Evolutionary conservation across 2,329 filamentous ascomycete genomes (phyloP).

Genomic region (Stromatinia cepivora): DNA sequence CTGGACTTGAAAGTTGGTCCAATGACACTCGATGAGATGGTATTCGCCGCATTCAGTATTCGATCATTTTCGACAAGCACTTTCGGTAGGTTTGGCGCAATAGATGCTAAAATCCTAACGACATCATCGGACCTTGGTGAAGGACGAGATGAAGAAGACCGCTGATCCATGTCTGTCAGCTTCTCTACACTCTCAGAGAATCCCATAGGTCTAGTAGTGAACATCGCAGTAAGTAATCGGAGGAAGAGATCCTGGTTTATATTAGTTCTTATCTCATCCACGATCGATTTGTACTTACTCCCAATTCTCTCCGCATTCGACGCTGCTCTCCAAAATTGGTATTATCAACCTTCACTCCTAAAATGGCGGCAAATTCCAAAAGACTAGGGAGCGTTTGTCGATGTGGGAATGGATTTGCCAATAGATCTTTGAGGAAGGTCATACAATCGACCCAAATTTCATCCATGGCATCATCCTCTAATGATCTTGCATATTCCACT

Average conservation of each 20-base stretch:
- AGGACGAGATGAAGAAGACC: constrained; percentile 31
- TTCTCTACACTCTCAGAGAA: constrained; percentile 57
- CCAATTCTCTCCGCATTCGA: constrained; percentile 86
- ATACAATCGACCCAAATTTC: constrained; percentile 98
- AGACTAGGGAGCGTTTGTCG: constrained; percentile 83
- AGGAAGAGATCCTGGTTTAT: constrained; percentile 75
- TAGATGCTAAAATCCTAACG: constrained; percentile 73
- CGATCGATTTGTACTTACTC: constrained; percentile 56
- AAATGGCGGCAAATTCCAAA: constrained; percentile 82
- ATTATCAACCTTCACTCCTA: constrained; percentile 95
- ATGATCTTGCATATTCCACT: constrained; percentile 82
- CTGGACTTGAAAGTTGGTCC: constrained; percentile 81
- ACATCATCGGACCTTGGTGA: constrained; percentile 66
- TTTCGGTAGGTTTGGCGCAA: constrained; percentile 77
- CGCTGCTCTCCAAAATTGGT: constrained; percentile 95
- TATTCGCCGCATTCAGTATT: constrained; percentile 72
- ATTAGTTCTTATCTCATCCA: constrained; percentile 2
- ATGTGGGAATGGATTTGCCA: constrained; percentile 93
- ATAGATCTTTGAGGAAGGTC: constrained; percentile 82
- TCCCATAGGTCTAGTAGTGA: constrained; percentile 80
- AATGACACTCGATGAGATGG: constrained; percentile 81
- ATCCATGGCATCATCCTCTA: constrained; percentile 97
- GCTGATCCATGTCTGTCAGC: constrained; percentile 43
- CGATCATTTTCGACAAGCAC: constrained; percentile 86
- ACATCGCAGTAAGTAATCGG: constrained; percentile 85